Evolutionary conservation across 495 filamentous ascomycete species (phyloP).

Genomic region (Penicillium antarcticum): DNA sequence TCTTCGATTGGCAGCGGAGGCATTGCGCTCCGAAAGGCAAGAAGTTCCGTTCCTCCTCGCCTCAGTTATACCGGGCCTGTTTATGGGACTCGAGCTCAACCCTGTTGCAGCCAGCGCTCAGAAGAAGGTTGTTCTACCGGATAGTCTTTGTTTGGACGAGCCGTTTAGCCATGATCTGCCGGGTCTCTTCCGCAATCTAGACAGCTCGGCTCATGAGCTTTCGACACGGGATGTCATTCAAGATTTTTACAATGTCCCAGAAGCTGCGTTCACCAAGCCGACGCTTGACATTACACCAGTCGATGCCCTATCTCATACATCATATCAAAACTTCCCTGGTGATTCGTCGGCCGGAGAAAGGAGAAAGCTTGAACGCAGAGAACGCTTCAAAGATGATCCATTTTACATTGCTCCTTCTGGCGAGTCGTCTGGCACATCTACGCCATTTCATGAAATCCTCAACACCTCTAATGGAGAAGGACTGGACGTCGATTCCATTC

Average conservation of each 20-base stretch:
- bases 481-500: conserved; percentile 89
- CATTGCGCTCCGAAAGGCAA: conserved; percentile 61
- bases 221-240: conserved; percentile 40
- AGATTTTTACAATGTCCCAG: conserved; percentile 65
- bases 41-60: conserved; percentile 79
- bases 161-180: conserved; percentile 77
- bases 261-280: conserved; percentile 31
- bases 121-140: conserved; percentile 78
- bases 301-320: conserved; percentile 28
- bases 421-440: conserved; percentile 50
- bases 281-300: conserved; percentile 7
- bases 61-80: conserved; percentile 83
- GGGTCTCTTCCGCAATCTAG: conserved; percentile 45
- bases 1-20: conserved; percentile 78
- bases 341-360: conserved; percentile 57
- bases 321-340: conserved; percentile 62
- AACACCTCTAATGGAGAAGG: conserved; percentile 65
- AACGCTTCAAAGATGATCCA: conserved; percentile 86
- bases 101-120: conserved; percentile 83
- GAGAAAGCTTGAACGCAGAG: conserved; percentile 64
- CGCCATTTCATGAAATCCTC: conserved; percentile 70
- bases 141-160: conserved; percentile 67
- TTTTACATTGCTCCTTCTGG: conserved; percentile 78
- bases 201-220: conserved; percentile 1
- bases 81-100: conserved; percentile 81